Percentiles rank a stretch among this genome's conserved stretches.
These are phyloP conservation scores for Penicillium soppii DNA, from an alignment of 495 filamentous ascomycete species.

Conservation along the genomic window DNA sequence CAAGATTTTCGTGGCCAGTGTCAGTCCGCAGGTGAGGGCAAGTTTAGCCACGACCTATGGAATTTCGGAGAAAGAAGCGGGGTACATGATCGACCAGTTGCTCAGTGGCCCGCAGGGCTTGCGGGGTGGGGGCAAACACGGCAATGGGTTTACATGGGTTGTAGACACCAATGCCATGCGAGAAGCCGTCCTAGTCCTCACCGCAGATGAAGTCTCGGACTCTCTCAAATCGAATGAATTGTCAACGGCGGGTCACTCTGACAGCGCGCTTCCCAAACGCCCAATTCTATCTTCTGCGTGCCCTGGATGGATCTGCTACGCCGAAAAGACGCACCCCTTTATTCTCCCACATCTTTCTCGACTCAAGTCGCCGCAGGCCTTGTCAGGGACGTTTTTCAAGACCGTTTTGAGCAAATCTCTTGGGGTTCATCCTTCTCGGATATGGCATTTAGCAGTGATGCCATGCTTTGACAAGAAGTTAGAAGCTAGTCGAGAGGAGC, in stretches of 20 bases:
- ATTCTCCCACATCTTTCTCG: slow-evolving; percentile 87
- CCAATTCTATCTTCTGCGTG: slow-evolving; percentile 90
- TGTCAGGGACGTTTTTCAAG: slow-evolving; percentile 87
- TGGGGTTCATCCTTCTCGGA: slow-evolving; percentile 69
- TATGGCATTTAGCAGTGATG: slow-evolving; percentile 96
- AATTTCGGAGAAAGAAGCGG: slow-evolving; percentile 69
- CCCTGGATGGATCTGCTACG: slow-evolving; percentile 98
- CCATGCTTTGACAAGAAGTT: slow-evolving; percentile 99
- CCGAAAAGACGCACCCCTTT: slow-evolving; percentile 94
- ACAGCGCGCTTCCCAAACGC: slow-evolving; percentile 47
- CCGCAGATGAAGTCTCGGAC: slow-evolving; percentile 72
- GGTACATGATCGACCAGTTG: slow-evolving; percentile 79
- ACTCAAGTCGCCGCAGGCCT: slow-evolving; percentile 90
- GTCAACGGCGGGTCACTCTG: slow-evolving; percentile 5
- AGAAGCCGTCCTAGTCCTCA: slow-evolving; percentile 72
- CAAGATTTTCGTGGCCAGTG: slow-evolving; percentile 82
- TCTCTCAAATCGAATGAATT: slow-evolving; percentile 29
- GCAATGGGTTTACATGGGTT: slow-evolving; percentile 80
- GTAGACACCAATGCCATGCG: slow-evolving; percentile 81
- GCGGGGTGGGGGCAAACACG: slow-evolving; percentile 62
- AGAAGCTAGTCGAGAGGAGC: slow-evolving; percentile 88
- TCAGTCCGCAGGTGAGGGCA: slow-evolving; percentile 86
- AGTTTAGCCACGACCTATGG: slow-evolving; percentile 80
- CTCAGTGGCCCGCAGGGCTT: slow-evolving; percentile 70
- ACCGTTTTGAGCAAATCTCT: slow-evolving; percentile 70